Base-by-base conservation (phyloP, 306 rosid species). In the Hippophae tibetana region DNA sequence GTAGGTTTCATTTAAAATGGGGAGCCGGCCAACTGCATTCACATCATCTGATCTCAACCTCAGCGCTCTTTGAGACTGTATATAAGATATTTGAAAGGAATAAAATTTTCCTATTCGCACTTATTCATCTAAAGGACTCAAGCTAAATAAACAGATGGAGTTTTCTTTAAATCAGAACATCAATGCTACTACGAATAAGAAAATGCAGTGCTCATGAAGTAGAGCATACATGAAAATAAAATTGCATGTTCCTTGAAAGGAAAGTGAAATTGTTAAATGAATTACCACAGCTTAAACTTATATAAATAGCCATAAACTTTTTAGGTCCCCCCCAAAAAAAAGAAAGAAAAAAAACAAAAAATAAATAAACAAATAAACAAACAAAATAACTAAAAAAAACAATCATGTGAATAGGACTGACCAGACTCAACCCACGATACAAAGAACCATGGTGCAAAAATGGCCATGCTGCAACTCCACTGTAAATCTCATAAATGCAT, bases 371-470 rank as follows among this genome's bases (percentile, higher is more conserved):
- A 26, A 60, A 59, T 1, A 18, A 18, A 18, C 8, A 53, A 11
- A 9, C 5, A 41, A 56, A n/a, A 25, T 9, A 55, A 60, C 10
- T 31, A 70, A 42, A 12, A 11, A 13, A 25, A 57, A 43, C 58
- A 52, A 49, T 11, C 49, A 43, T 63, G 74, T 47, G 9, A 64
- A 76, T 63, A 59, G 56, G 64, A 79, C 96, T 74, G 69, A 92
- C 99, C 64, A 92, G 89, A 73, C 99, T 92, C 66, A 92, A 81
- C 52, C 99, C 99, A 46, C 99, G 96, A 73, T 92, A 92, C 66
- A 92, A 68, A 64, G 99, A 83, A 49, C 96, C 95, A 78, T 85
- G 95, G 73, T 92, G 99, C 90, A 92, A 69, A 69, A 88, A 86
- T 10, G 96, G 78, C 96, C 99, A 88, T 54, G 75, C 78, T 63